These are phyloP conservation scores for Striga hermonthica DNA, from an alignment of 305 asterid genomes.

Conservation along the genomic window DNA sequence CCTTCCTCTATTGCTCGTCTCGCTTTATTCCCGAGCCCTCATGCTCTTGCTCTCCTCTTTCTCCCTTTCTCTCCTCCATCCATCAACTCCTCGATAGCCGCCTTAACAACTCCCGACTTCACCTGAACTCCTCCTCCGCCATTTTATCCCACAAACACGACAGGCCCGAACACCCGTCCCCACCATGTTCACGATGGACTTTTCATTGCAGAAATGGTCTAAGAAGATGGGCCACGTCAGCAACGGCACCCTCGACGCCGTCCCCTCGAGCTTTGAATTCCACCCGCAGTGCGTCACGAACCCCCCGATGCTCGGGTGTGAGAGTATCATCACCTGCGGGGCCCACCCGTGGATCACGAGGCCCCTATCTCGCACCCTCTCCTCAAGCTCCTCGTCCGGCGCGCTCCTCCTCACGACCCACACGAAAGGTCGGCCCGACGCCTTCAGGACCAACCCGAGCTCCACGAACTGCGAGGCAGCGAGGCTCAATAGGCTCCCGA, in stretches of 20 bases:
- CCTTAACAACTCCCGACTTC: conserved; percentile 37
- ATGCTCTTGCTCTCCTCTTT: conserved; percentile 37
- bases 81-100: conserved; percentile 42
- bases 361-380: neutral
- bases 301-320: too few relatives aligned
- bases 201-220: conserved; percentile 56
- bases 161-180: conserved; percentile 44
- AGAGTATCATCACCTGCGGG: neutral
- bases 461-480: neutral
- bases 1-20: conserved; percentile 37
- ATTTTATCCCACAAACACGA: conserved; percentile 53
- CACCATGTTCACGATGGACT: conserved; percentile 42
- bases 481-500: neutral
- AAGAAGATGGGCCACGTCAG: conserved; percentile 61
- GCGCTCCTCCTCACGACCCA: neutral
- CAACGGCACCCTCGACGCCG: conserved; percentile 53
- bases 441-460: neutral
- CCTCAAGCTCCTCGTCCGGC: neutral
- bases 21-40: conserved; percentile 39
- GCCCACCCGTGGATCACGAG: neutral
- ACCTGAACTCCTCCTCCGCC: conserved; percentile 55
- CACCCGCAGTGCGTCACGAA: too few relatives aligned
- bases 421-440: neutral
- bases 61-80: conserved; percentile 44
- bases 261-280: conserved; percentile 49